Conservation (phyloP, 2,329 filamentous ascomycete species). For the Diaporthe destruens region DNA sequence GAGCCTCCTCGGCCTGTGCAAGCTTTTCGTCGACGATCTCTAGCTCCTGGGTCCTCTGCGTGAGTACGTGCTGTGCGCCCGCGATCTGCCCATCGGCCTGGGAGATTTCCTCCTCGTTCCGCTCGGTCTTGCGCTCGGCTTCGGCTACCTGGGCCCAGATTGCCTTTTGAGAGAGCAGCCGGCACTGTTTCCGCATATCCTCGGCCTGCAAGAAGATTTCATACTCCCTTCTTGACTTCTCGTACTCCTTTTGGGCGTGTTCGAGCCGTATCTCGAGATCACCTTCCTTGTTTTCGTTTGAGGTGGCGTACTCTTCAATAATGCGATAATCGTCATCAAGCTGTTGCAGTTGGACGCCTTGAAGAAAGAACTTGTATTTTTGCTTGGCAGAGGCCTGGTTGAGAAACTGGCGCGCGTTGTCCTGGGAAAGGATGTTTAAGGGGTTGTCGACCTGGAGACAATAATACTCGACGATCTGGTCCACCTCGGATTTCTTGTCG, state of each 20-base stretch:
- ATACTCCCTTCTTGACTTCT: conserved; percentile 74
- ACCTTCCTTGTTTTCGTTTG: conserved; percentile 73
- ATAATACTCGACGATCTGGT: conserved; percentile 94
- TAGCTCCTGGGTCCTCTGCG: conserved; percentile 59
- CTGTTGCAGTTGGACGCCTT: conserved; percentile 92
- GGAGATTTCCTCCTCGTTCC: conserved; percentile 53
- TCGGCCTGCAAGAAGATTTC: conserved; percentile 76
- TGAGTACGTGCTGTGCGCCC: conserved; percentile 51
- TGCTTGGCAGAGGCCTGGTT: conserved; percentile 84
- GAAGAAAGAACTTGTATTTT: conserved; percentile 97
- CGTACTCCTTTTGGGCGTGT: conserved; percentile 66
- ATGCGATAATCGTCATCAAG: conserved; percentile 92
- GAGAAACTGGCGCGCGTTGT: conserved; percentile 93
- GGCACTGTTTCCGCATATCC: conserved; percentile 71
- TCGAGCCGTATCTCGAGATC: conserved; percentile 74
- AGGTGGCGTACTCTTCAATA: conserved; percentile 82
- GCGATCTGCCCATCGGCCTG: conserved; percentile 59
- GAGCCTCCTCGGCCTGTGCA: conserved; percentile 60
- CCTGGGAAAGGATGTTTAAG: conserved; percentile 94
- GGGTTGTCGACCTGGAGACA: conserved; percentile 96
- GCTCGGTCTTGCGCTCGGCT: conserved; percentile 70
- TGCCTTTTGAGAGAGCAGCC: conserved; percentile 73
- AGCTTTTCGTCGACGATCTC: conserved; percentile 57
- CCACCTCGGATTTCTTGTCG: conserved; percentile 86
- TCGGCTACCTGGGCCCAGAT: conserved; percentile 91